A percentile compares a stretch with the other conserved stretches of the same genome.
These are phyloP conservation scores for Boletus rubropictus DNA, from an alignment of 768 basidiomycete species.

Conservation along the genomic window DNA sequence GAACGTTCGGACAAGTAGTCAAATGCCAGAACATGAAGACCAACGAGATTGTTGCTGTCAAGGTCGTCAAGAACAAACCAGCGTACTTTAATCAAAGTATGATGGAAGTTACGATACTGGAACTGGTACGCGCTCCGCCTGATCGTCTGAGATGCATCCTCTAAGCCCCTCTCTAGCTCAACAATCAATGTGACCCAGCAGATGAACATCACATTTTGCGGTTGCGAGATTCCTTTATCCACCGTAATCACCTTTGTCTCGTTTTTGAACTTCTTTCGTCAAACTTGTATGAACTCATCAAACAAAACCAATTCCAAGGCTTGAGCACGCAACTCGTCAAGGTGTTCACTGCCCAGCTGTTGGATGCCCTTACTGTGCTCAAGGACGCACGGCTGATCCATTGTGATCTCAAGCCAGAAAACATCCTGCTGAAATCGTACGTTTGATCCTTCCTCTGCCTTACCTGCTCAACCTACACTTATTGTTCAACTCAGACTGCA, in stretches of 20 bases:
- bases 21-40: constrained; percentile 99
- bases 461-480: neutral
- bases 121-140: constrained; percentile 63
- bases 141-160: neutral
- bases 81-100: constrained; percentile 99
- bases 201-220: constrained; percentile 97
- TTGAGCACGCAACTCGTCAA: constrained; percentile 95
- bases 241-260: constrained; percentile 92
- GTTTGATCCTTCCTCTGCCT: constrained; percentile 9
- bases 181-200: constrained; percentile 86
- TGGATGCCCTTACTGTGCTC: constrained; percentile 87
- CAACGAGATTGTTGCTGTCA: constrained; percentile 97
- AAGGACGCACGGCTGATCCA: constrained; percentile 96
- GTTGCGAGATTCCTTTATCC: constrained; percentile 92
- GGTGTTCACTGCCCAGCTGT: constrained; percentile 93
- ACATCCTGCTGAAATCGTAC: constrained; percentile 93
- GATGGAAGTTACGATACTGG: constrained; percentile 99
- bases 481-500: constrained; percentile 56
- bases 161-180: constrained; percentile 54
- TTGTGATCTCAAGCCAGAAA: constrained; percentile 98
- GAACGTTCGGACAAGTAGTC: constrained; percentile 98
- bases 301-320: constrained; percentile 99
- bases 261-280: constrained; percentile 96
- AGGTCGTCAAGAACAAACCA: constrained; percentile 99
- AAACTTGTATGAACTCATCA: constrained; percentile 98